Conservation (phyloP, 495 filamentous ascomycete genomes). For the Amphirosellinia nigrospora region DNA sequence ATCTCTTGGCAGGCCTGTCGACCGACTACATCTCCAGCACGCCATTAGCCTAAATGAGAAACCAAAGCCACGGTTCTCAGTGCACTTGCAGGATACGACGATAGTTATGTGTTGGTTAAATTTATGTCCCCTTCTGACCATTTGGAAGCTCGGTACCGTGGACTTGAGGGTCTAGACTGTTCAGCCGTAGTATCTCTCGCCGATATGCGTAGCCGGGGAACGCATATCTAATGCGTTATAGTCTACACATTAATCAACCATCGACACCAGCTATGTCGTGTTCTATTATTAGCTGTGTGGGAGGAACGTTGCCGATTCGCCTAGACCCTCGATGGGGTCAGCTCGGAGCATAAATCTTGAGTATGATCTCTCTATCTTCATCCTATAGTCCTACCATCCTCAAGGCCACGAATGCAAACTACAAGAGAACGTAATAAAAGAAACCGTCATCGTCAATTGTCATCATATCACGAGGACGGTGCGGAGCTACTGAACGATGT, state of each 20-base stretch:
- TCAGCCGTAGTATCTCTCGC: background rate
- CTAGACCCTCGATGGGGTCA: background rate
- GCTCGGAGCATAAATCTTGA: background rate
- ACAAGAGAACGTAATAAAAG: background rate
- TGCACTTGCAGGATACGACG: background rate
- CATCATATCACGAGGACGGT: background rate
- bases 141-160: slow-evolving; percentile 4
- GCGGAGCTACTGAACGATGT: background rate
- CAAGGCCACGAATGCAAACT: background rate
- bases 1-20: slow-evolving; percentile 1
- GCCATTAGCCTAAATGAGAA: slow-evolving; percentile 20
- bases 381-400: background rate
- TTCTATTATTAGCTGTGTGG: slow-evolving; percentile 1
- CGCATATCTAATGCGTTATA: background rate
- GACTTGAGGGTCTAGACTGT: background rate
- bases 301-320: slow-evolving; percentile 11
- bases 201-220: background rate
- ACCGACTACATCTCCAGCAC: slow-evolving; percentile 3
- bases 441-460: background rate
- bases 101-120: background rate
- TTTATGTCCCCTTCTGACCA: background rate
- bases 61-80: background rate
- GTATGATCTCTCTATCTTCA: background rate
- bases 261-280: background rate
- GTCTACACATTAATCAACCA: background rate